Percentiles rank a stretch among this genome's conserved stretches.
Evolutionary conservation across 176 grass and related monocot genomes (phyloP).

Genomic region (Triticum dicoccoides): DNA sequence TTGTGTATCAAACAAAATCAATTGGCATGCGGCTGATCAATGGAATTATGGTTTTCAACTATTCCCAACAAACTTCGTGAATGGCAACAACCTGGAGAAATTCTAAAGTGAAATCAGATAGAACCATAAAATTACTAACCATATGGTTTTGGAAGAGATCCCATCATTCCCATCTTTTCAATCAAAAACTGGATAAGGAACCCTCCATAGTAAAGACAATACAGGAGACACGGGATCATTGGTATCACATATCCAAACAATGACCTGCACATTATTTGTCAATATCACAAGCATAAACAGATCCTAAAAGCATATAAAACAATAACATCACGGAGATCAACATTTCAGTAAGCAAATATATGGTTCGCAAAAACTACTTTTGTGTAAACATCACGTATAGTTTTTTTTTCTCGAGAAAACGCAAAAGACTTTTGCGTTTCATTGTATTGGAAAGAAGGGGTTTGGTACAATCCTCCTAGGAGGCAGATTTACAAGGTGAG

Average conservation of each 20-base stretch:
- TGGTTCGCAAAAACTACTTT: background rate
- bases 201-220: slow-evolving; percentile 81
- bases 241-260: slow-evolving; percentile 69
- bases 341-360: slow-evolving; percentile 4
- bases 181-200: slow-evolving; percentile 91
- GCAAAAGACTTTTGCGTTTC: too few relatives aligned
- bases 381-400: background rate
- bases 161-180: slow-evolving; percentile 99
- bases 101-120: slow-evolving; percentile 26
- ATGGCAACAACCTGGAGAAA: background rate
- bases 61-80: slow-evolving; percentile 4
- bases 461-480: too few relatives aligned
- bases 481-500: too few relatives aligned
- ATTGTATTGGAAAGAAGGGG: too few relatives aligned
- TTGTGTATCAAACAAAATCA: background rate
- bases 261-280: slow-evolving; percentile 62
- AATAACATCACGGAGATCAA: background rate
- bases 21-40: background rate
- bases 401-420: too few relatives aligned
- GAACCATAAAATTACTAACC: slow-evolving; percentile 55
- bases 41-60: slow-evolving; percentile 9
- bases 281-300: slow-evolving; percentile 17
- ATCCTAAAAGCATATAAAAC: slow-evolving; percentile 3
- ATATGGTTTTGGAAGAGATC: slow-evolving; percentile 91
- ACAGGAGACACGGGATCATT: slow-evolving; percentile 69